A percentile compares a stretch with the other conserved stretches of the same genome.
Evolutionary conservation across 1,284 basidiomycete species (phyloP).

Genomic region (Ceratobasidium sp.): DNA sequence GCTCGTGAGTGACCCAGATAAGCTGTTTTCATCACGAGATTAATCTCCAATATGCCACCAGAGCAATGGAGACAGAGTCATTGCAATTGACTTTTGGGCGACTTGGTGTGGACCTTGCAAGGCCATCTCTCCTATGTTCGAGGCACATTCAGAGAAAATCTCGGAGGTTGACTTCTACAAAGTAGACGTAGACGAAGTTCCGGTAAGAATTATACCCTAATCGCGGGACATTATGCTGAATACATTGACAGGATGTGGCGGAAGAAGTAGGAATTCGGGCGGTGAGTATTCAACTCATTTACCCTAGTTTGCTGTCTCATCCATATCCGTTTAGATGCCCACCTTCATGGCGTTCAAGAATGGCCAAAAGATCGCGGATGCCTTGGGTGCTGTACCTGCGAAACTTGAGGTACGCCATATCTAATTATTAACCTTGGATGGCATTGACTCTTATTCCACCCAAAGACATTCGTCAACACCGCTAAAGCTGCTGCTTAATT

Average conservation of each 20-base stretch:
- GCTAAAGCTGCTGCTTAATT: constrained; percentile 1
- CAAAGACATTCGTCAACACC: not conserved
- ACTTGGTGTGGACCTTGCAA: constrained; percentile 42
- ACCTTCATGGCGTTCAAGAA: constrained; percentile 82
- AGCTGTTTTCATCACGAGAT: not conserved
- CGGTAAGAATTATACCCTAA: constrained; percentile 5
- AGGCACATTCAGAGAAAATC: not conserved
- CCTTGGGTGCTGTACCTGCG: constrained; percentile 73
- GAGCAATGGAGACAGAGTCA: not conserved
- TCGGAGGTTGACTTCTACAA: constrained; percentile 20
- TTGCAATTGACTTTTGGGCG: constrained; percentile 14
- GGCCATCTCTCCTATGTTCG: constrained; percentile 36
- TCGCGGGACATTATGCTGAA: constrained; percentile 26
- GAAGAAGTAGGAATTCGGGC: constrained; percentile 80
- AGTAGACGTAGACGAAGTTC: constrained; percentile 31
- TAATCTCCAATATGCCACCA: not conserved
- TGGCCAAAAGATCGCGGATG: constrained; percentile 71
- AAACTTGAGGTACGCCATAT: not conserved
- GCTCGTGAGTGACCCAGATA: not conserved
- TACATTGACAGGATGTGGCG: constrained; percentile 60
- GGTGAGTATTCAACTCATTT: constrained; percentile 39
- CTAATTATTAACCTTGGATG: too few species aligned
- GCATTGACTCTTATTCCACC: not conserved
- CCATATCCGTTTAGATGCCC: constrained; percentile 66
- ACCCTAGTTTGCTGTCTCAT: not conserved